Conservation (phyloP, 768 basidiomycete genomes). For the Amanita molliuscula region DNA sequence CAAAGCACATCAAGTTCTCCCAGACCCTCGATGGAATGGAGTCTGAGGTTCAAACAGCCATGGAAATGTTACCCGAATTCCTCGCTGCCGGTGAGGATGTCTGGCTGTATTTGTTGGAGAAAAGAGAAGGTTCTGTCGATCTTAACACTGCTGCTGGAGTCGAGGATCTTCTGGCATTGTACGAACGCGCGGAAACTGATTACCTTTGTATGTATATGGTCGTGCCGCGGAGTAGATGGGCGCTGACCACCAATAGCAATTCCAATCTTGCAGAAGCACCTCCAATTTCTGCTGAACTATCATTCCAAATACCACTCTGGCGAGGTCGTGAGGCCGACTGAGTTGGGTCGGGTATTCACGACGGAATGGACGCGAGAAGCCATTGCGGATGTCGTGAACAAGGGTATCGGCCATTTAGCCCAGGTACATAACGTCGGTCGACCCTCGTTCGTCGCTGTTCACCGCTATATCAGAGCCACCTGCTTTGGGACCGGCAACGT, state of each 20-base stretch:
- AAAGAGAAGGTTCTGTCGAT: constrained; percentile 39
- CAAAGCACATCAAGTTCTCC: constrained; percentile 55
- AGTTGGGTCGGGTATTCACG: constrained; percentile 50
- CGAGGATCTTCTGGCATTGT: constrained; percentile 48
- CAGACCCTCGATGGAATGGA: constrained; percentile 45
- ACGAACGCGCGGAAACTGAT: constrained; percentile 58
- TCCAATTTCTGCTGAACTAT: constrained; percentile 44
- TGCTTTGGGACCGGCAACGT: constrained; percentile 60
- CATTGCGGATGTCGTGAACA: constrained; percentile 41
- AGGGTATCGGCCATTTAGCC: constrained; percentile 52
- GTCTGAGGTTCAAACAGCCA: constrained; percentile 47
- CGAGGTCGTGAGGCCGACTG: constrained; percentile 34
- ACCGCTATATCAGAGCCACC: constrained; percentile 40
- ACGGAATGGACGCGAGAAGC: constrained; percentile 49
- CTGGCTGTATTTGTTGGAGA: constrained; percentile 61
- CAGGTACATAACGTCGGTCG: constrained; percentile 29
- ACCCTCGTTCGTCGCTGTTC: background rate
- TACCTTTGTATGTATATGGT: constrained; percentile 58
- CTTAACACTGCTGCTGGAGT: constrained; percentile 42
- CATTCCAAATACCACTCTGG: constrained; percentile 26
- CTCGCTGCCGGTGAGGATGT: constrained; percentile 59
- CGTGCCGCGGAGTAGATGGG: background rate
- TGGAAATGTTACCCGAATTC: constrained; percentile 55
- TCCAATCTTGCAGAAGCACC: constrained; percentile 56
- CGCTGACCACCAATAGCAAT: constrained; percentile 41